phyloP scores from a whole-genome alignment of 2,329 filamentous ascomycete species.

The Elsinoe fawcettii region DNA sequence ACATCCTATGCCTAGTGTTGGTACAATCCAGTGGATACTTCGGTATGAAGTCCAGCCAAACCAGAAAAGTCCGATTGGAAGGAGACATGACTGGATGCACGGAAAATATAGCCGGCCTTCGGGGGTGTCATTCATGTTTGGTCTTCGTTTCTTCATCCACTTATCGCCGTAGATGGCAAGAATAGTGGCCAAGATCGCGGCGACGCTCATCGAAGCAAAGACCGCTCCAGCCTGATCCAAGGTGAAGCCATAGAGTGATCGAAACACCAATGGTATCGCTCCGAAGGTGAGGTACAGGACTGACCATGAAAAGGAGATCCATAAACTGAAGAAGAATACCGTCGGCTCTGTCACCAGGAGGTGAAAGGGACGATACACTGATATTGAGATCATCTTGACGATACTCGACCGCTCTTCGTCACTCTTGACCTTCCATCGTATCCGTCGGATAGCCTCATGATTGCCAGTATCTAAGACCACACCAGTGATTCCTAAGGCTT shows the following conservation, averaged over 20 bases:
- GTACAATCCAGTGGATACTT: slow-evolving; percentile 63
- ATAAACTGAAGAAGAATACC: slow-evolving; percentile 80
- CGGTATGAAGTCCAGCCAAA: slow-evolving; percentile 64
- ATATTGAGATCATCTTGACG: slow-evolving; percentile 61
- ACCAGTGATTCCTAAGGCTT: slow-evolving; percentile 54
- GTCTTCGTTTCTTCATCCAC: slow-evolving; percentile 20
- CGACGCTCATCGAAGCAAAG: slow-evolving; percentile 65
- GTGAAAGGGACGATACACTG: slow-evolving; percentile 69
- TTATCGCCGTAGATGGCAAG: slow-evolving; percentile 48
- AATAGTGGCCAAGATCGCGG: slow-evolving; percentile 56
- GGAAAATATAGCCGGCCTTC: slow-evolving; percentile 78
- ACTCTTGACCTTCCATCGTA: slow-evolving; percentile 71
- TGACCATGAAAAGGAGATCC: slow-evolving; percentile 86
- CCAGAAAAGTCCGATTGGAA: slow-evolving; percentile 75
- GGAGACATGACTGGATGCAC: slow-evolving; percentile 64
- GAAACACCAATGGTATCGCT: slow-evolving; percentile 71
- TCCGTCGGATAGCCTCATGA: slow-evolving; percentile 39
- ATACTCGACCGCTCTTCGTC: slow-evolving; percentile 69
- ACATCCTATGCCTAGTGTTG: slow-evolving; percentile 60
- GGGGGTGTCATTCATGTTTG: slow-evolving; percentile 44
- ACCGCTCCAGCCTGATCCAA: slow-evolving; percentile 61
- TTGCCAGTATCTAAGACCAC: slow-evolving; percentile 36
- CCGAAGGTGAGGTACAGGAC: slow-evolving; percentile 79
- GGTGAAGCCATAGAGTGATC: slow-evolving; percentile 58
- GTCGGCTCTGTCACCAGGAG: slow-evolving; percentile 68